Evolutionary conservation across 179 eudicot species (phyloP), one percentile per base, ranked within the genome.

Genomic region (Spinacia oleracea): DNA sequence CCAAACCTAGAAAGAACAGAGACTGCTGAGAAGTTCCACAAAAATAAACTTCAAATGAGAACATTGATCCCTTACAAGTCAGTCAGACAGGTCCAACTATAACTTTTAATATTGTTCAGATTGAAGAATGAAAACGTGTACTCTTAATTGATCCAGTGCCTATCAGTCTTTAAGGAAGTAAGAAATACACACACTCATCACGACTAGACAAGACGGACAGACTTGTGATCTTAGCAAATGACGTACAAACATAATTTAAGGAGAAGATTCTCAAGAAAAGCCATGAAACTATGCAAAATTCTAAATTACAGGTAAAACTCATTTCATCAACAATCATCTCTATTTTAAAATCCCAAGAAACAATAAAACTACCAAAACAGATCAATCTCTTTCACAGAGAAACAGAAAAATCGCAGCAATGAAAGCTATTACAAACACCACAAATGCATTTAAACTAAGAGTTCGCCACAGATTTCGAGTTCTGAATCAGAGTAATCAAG

Each of bases 1-100:
- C 99, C 91, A 96, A 86, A 77, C 98, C 98, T 96, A 80, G 27
- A 71, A 77, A 62, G 29, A 73, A 53, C 27, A 72, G 20, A 23
- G 4, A 73, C 46, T 40, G 25, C 32, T 65, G 63, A 42, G 25
- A 55, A 64, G 31, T 59, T 83, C 46, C 11, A 35, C 27, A 38
- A 25, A 48, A 79, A 59, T 48, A 48, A 38, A 78, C 20, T 18
- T 70, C 35, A 25, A 51, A 16, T 11, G 40, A 63, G 32, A 79
- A 60, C 29, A 60, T 9, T 1, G 46, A 72, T 53, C 50, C 50
- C 43, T 34, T 14, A 70, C 64, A 79, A 70, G 32, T 72, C 53
- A 69, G n/a, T n/a, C n/a, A n/a, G 58, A 7, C 59, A 55, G 16
- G 58, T 48, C 18, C 11, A 60, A 31, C 3, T 63, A 70, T 35